A percentile compares a stretch with the other conserved stretches of the same genome.
Conservation (phyloP, 176 grass and related monocot genomes). For the Rhynchospora pubera region DNA sequence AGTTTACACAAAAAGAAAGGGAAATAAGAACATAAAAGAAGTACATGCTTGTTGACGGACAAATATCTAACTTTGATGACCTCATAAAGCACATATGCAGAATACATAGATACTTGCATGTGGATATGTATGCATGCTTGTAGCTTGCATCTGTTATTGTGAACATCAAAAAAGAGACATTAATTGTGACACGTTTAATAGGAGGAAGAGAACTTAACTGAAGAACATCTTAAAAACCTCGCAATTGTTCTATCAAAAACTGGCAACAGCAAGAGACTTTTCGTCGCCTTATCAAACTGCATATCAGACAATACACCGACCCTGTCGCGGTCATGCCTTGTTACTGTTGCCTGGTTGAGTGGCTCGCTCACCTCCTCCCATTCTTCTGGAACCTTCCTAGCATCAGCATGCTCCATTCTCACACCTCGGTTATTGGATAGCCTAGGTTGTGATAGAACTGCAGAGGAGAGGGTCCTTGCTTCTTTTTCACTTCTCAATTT, state of each 20-base stretch:
- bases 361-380: conserved; percentile 44
- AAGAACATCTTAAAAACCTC: conserved; percentile 68
- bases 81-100: not conserved
- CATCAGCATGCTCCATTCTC: conserved; percentile 58
- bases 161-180: not conserved
- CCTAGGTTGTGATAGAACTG: conserved; percentile 64
- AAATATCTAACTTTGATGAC: not conserved
- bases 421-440: conserved; percentile 53
- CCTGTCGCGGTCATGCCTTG: conserved; percentile 55
- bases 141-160: not conserved
- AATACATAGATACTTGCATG: not conserved
- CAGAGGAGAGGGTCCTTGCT: conserved; percentile 85
- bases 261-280: conserved; percentile 48
- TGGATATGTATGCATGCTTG: not conserved
- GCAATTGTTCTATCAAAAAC: conserved; percentile 48
- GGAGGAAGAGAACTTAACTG: conserved; percentile 80
- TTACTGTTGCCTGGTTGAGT: conserved; percentile 78
- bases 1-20: not conserved
- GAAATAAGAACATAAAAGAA: not conserved
- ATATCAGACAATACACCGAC: conserved; percentile 54
- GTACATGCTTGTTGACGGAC: not conserved
- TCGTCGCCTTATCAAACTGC: conserved; percentile 60
- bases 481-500: conserved; percentile 76
- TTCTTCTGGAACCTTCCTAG: conserved; percentile 46
- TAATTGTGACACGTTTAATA: conserved; percentile 19